Base-by-base conservation (phyloP, 345 rosid genomes). In the Dipteronia sinensis region DNA sequence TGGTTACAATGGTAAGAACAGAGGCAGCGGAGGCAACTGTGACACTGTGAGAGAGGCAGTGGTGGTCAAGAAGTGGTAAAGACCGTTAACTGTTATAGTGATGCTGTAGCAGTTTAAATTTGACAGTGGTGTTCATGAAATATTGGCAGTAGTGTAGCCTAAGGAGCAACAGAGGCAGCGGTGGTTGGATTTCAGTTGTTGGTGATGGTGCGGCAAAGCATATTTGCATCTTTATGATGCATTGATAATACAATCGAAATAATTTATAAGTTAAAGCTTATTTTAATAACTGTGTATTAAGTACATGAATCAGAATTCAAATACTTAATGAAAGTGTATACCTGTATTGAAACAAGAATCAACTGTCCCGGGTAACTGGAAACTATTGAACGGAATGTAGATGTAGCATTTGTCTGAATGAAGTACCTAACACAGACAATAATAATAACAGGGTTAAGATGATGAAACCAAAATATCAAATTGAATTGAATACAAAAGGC, bases 381-480 rank as follows among this genome's bases (percentile, higher is more conserved):
- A 59, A 89, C 86, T 67, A 89, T 88, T 40, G 89, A 87, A 11
- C 85, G 82, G 69, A 88, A 89, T 8, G 92, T 89, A 25, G 90
- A 86, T 58, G 90, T 89, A 75, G 91, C 95, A 81, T 91, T 87
- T 65, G 93, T 85, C 25, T 83, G 87, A 68, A 91, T 83, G 74
- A 91, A 89, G 83, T 83, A 80, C 70, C 93, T 91, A 81, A 67
- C 25, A 76, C 15, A 13, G 31, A 59, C n/a, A 67, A 38, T 40
- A 51, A 40, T 27, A 77, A 74, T 64, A 42, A 76, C 62, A 68
- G 6, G 63, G 77, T 29, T 53, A 27, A 53, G 22, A 78, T 70
- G 16, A 55, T 19, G 55, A 64, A 65, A 53, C 9, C 11, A 9
- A 20, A 61, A 46, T 0, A 4, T 53, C 58, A 47, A 47, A 70